These are phyloP conservation scores for Plasmodium adleri DNA, from an alignment of 169 alveolate genomes.

Conservation along the genomic window DNA sequence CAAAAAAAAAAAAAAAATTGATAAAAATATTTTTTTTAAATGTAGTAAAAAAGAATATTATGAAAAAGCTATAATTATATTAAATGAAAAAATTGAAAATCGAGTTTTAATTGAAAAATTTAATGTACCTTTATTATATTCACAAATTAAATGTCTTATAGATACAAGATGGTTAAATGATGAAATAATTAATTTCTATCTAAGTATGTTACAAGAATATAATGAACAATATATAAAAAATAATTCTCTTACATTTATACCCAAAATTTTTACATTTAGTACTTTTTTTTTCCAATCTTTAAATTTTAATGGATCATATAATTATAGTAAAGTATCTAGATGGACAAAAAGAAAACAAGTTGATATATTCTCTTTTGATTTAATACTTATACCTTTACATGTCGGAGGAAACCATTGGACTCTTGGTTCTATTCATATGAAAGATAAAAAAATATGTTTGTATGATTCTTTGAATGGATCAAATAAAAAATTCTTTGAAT, in stretches of 20 bases:
- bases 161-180: constrained; percentile 92
- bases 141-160: constrained; percentile 80
- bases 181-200: constrained; percentile 91
- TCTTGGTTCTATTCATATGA: constrained; percentile 89
- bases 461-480: constrained; percentile 87
- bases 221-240: constrained; percentile 72
- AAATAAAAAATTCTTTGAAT: constrained; percentile 69
- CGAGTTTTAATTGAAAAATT: constrained; percentile 27
- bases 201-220: constrained; percentile 88
- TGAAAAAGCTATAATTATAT: constrained; percentile 38
- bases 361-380: constrained; percentile 86
- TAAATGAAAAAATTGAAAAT: constrained; percentile 43
- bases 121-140: constrained; percentile 37
- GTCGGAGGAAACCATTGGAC: constrained; percentile 90
- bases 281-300: constrained; percentile 89
- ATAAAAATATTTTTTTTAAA: constrained; percentile 48
- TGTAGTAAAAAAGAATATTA: constrained; percentile 40
- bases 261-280: constrained; percentile 85
- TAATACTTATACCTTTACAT: constrained; percentile 89
- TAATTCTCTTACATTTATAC: constrained; percentile 46
- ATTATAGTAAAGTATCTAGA: constrained; percentile 87
- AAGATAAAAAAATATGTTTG: constrained; percentile 81
- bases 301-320: constrained; percentile 81
- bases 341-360: constrained; percentile 90
- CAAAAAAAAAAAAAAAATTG: constrained; percentile 17